These are phyloP conservation scores for Leonotis leonurus DNA, from an alignment of 257 asterid species.

Conservation along the genomic window DNA sequence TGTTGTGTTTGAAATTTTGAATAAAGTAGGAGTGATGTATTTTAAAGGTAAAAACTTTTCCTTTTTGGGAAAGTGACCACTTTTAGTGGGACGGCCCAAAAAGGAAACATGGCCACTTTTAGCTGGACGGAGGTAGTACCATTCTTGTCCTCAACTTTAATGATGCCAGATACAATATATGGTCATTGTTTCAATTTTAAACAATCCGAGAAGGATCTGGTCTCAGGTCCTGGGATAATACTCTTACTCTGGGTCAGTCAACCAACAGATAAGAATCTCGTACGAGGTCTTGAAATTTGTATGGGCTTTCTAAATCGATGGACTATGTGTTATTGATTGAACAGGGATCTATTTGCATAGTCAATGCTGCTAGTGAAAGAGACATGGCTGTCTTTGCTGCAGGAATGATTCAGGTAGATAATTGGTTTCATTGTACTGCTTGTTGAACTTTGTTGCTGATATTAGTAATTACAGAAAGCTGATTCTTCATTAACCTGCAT, in stretches of 20 bases:
- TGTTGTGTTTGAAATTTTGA: too few relatives aligned
- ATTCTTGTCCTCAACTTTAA: too few relatives aligned
- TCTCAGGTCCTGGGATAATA: not conserved
- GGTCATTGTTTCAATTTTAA: not conserved
- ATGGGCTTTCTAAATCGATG: not conserved
- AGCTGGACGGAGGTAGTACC: too few relatives aligned
- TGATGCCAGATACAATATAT: not conserved
- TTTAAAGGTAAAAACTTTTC: too few relatives aligned
- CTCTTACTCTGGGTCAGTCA: not conserved
- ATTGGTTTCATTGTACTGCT: conserved; percentile 7
- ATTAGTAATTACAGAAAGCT: conserved; percentile 15
- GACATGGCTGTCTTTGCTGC: conserved; percentile 93
- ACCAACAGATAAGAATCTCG: not conserved
- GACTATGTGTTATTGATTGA: conserved; percentile 16
- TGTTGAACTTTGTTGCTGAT: conserved; percentile 8
- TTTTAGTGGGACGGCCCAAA: too few relatives aligned
- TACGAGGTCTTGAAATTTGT: not conserved
- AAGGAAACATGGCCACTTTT: too few relatives aligned
- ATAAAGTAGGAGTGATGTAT: too few relatives aligned
- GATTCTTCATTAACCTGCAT: conserved; percentile 16
- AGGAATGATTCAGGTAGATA: conserved; percentile 88
- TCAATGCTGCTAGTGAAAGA: conserved; percentile 93
- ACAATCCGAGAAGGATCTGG: not conserved
- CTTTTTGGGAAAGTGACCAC: too few relatives aligned
- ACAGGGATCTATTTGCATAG: conserved; percentile 92